Base-by-base conservation (phyloP, 2,329 filamentous ascomycete genomes). In the Aspergillus neoniger region DNA sequence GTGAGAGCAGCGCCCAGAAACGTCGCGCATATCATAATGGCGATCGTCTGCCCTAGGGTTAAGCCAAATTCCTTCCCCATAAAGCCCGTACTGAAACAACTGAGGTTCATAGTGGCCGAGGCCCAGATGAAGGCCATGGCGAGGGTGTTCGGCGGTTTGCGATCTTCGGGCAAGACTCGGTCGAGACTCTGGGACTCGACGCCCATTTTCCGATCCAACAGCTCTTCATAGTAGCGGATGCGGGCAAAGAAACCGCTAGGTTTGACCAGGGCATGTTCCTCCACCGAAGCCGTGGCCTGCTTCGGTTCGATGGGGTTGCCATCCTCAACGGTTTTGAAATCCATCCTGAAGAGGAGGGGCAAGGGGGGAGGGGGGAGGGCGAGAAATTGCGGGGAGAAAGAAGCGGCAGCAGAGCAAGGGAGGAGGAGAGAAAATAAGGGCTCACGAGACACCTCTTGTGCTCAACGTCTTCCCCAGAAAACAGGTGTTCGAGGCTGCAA, bases 81-180 rank as follows among this genome's bases (percentile, higher is more conserved):
- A 59, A 85, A 83, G 9, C 82, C 82, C 0, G 81, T 82, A 2
- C 80, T 75, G 59, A 84, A 83, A 67, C 81, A 84, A 39, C 77
- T 79, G 25, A 80, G 76, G 67, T 84, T 83, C 77, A 83, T 80
- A 1, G 80, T 83, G 9, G 77, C 79, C 48, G 76, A 80, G 19
- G 82, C 81, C 82, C 82, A 85, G 59, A 85, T 73, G 59, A 83
- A 69, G 10, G 80, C 81, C 82, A 84, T 85, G 58, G 76, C 76
- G 57, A 80, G 68, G 61, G 79, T 77, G 66, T 80, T 79, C 19
- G 71, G 73, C 73, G 62, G 49, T 14, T 59, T 57, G 4, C 63
- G 62, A 10, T 69, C 58, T 38, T 69, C 68, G 36, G 81, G 77
- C 5, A 74, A 74, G 63, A 81, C 80, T 58, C 82, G 77, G 9